Evolutionary conservation across 495 filamentous ascomycete species (phyloP).

Genomic region (Tirmania nivea): DNA sequence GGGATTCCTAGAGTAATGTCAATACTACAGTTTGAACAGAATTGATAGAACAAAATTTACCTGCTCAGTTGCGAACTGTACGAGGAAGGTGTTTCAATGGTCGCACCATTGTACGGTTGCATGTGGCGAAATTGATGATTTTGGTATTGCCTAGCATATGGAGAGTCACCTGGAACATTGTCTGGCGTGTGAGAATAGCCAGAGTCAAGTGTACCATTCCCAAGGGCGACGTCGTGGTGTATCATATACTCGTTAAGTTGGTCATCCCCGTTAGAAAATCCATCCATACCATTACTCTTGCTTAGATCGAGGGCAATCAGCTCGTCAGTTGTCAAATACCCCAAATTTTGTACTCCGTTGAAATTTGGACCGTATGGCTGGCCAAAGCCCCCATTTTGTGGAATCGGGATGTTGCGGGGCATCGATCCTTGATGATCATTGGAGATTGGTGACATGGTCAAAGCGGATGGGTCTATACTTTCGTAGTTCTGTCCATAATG

Average conservation of each 20-base stretch:
- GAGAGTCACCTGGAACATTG: constrained; percentile 44
- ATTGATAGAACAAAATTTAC: not conserved
- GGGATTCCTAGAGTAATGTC: not conserved
- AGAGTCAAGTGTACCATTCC: constrained; percentile 20
- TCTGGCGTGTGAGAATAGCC: constrained; percentile 53
- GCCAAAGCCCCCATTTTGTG: constrained; percentile 18
- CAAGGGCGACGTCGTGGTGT: not conserved
- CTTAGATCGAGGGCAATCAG: not conserved
- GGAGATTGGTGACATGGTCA: constrained; percentile 41
- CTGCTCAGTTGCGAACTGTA: constrained; percentile 10
- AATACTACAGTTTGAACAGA: not conserved
- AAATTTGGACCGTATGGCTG: constrained; percentile 11
- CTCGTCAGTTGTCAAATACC: constrained; percentile 16
- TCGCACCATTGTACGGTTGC: constrained; percentile 18
- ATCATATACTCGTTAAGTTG: not conserved
- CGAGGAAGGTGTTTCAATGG: constrained; percentile 17
- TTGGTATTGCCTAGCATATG: constrained; percentile 27
- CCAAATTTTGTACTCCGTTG: constrained; percentile 10
- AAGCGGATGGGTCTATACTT: constrained; percentile 67
- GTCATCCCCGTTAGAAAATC: not conserved
- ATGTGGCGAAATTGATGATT: constrained; percentile 33
- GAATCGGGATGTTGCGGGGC: constrained; percentile 15
- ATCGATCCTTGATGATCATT: constrained; percentile 29
- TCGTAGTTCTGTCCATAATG: constrained; percentile 29
- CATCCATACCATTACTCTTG: not conserved